Evolutionary conservation across 805 yeast species (phyloP).

Genomic region (Lachancea nothofagi): DNA sequence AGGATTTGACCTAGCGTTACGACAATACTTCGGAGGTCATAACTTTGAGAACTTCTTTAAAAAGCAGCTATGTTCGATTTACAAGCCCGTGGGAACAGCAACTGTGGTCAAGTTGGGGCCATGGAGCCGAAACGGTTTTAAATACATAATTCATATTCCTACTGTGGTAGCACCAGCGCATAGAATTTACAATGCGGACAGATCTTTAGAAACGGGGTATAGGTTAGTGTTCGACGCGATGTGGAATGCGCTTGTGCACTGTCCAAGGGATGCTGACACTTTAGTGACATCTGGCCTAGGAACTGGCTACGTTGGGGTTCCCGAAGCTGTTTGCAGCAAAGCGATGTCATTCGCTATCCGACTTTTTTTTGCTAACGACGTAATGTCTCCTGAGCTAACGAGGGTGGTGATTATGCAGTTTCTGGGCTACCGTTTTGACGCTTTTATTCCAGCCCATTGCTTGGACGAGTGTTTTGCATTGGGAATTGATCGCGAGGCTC

Average conservation of each 20-base stretch:
- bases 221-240: constrained; percentile 28
- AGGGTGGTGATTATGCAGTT: constrained; percentile 27
- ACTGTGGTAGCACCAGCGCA: constrained; percentile 29
- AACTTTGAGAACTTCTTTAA: constrained; percentile 29
- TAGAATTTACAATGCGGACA: constrained; percentile 13
- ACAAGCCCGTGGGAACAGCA: constrained; percentile 25
- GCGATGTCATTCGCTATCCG: constrained; percentile 29
- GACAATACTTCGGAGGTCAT: constrained; percentile 24
- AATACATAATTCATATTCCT: constrained; percentile 30
- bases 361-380: constrained; percentile 16
- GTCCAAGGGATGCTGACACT: constrained; percentile 21
- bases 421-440: constrained; percentile 21
- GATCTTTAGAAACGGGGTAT: constrained; percentile 22
- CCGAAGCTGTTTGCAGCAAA: constrained; percentile 23
- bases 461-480: constrained; percentile 18
- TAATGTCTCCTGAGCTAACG: constrained; percentile 19
- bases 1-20: constrained; percentile 41
- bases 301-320: constrained; percentile 33
- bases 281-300: constrained; percentile 31
- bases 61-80: constrained; percentile 17
- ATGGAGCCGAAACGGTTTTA: constrained; percentile 14
- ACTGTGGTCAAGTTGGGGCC: constrained; percentile 19
- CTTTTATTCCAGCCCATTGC: constrained; percentile 18
- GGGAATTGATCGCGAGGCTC: constrained; percentile 15
- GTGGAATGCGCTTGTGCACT: constrained; percentile 23